Percentiles rank a stretch among this genome's conserved stretches.
Evolutionary conservation across 768 basidiomycete species (phyloP).

Genomic region (Vararia minispora): DNA sequence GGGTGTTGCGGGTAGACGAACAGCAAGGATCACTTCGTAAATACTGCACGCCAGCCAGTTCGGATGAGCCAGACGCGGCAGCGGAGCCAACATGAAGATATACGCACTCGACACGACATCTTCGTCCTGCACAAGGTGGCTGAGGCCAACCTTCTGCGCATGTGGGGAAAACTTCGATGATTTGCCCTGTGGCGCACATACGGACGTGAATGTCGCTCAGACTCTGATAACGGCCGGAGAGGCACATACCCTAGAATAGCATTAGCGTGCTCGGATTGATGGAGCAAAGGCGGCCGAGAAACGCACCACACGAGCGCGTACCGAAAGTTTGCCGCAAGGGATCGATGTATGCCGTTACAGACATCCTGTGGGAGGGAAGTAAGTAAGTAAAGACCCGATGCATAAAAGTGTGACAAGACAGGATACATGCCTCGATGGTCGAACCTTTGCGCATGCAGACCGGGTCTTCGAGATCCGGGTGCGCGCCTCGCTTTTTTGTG

Average conservation of each 20-base stretch:
- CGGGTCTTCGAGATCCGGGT: slow-evolving; percentile 86
- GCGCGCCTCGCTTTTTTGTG: slow-evolving; percentile 94
- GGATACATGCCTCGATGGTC: slow-evolving; percentile 63
- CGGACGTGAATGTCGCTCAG: slow-evolving; percentile 1
- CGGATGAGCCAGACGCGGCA: slow-evolving; percentile 2
- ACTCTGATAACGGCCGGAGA: slow-evolving; percentile 1
- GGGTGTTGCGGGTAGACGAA: too few species aligned
- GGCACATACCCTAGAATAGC: slow-evolving; percentile 13
- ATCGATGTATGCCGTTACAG: slow-evolving; percentile 87
- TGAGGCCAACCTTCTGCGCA: slow-evolving; percentile 85
- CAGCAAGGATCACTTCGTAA: slow-evolving; percentile 23
- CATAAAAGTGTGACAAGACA: neutral
- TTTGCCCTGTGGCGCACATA: slow-evolving; percentile 50
- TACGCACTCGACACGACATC: slow-evolving; percentile 81
- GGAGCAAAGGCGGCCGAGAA: neutral
- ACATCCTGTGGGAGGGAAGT: slow-evolving; percentile 42
- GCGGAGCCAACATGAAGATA: neutral
- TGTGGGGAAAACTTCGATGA: slow-evolving; percentile 91
- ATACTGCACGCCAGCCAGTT: slow-evolving; percentile 18
- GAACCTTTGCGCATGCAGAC: slow-evolving; percentile 86
- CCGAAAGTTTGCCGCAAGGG: slow-evolving; percentile 82
- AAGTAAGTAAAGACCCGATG: neutral
- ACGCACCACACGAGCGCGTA: slow-evolving; percentile 89
- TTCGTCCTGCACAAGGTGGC: slow-evolving; percentile 77
- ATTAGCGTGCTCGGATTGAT: neutral